phyloP scores from a whole-genome alignment of 2,329 filamentous ascomycete genomes.

The Fragosphaeria purpurea region DNA sequence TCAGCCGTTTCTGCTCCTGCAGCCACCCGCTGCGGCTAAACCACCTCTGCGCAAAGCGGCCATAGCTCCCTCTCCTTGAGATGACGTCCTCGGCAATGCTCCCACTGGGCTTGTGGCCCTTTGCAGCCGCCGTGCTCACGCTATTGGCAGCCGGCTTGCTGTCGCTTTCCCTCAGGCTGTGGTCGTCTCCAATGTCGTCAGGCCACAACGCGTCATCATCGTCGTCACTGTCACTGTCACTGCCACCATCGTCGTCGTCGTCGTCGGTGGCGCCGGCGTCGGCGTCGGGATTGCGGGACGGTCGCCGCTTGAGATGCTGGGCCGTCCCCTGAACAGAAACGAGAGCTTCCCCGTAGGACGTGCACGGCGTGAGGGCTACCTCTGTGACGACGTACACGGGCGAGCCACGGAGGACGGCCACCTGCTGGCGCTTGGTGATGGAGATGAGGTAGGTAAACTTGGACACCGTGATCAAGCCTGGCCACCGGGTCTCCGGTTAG shows the following conservation, averaged over 20 bases:
- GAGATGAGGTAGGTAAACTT: conserved; percentile 75
- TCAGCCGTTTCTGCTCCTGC: conserved; percentile 55
- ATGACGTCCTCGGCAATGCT: conserved; percentile 87
- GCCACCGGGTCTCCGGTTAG: background rate
- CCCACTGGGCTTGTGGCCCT: conserved; percentile 23
- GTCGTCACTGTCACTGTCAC: conserved; percentile 14
- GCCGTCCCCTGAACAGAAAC: conserved; percentile 58
- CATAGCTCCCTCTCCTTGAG: conserved; percentile 70
- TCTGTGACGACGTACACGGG: conserved; percentile 83
- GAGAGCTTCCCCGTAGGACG: conserved; percentile 63
- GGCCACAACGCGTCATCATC: conserved; percentile 5
- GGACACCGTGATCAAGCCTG: conserved; percentile 77
- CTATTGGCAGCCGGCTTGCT: background rate
- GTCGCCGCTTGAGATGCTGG: conserved; percentile 26
- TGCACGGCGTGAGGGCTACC: conserved; percentile 80
- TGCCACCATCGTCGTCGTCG: conserved; percentile 17
- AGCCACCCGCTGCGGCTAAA: conserved; percentile 80
- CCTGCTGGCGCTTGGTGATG: conserved; percentile 77
- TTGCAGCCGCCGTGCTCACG: background rate
- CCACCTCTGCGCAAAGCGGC: conserved; percentile 83
- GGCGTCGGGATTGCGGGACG: conserved; percentile 23
- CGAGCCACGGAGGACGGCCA: conserved; percentile 73
- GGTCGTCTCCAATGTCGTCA: conserved; percentile 7
- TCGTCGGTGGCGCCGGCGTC: conserved; percentile 25
- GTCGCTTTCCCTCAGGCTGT: background rate